Evolutionary conservation across 306 rosid species (phyloP), one percentile per base, ranked within the genome.

Genomic region (Mimosa pudica): DNA sequence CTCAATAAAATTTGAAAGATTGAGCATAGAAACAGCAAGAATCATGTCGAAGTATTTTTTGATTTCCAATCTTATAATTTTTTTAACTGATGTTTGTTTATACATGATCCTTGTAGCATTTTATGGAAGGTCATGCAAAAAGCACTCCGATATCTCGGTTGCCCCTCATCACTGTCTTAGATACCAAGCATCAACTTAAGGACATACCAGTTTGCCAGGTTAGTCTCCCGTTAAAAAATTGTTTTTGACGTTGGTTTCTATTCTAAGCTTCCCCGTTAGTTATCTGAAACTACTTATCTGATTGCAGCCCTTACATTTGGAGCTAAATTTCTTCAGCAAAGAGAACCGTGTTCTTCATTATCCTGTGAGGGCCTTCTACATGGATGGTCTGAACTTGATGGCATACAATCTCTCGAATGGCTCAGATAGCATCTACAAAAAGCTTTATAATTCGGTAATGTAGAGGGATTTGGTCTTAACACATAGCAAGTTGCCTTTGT

Each of bases 321-420:
- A 91, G 96, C 87, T 96, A 77, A 96, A 91, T 86, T 96, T 93
- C 92, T 96, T 96, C 91, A 91, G 85, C 82, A 93, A 87, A 88
- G 98, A 88, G 87, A 96, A 93, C 63, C 92, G 97, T 58, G 97
- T 96, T 89, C 96, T 96, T 82, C 97, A 93, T 86, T 96, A 93
- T 86, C 99, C 99, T 51, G 94, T 89, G 78, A 87, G 99, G 85
- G 93, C 94, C 73, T 96, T 96, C 81, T 89, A 84, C 79, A 79
- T 93, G 77, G 99, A 96, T 82, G 98, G 99, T 47, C 83, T 88
- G 60, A 84, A 91, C 85, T 93, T 96, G 65, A 89, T 87, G 93
- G 94, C 94, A 76, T 87, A 93, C 88, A 93, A 84, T 85, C 85
- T 93, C 78, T 85, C 88, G 78, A 83, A 97, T 72, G 98, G 94